phyloP scores from a whole-genome alignment of 805 yeast genomes.

The Barnettozyma botsteinii region DNA sequence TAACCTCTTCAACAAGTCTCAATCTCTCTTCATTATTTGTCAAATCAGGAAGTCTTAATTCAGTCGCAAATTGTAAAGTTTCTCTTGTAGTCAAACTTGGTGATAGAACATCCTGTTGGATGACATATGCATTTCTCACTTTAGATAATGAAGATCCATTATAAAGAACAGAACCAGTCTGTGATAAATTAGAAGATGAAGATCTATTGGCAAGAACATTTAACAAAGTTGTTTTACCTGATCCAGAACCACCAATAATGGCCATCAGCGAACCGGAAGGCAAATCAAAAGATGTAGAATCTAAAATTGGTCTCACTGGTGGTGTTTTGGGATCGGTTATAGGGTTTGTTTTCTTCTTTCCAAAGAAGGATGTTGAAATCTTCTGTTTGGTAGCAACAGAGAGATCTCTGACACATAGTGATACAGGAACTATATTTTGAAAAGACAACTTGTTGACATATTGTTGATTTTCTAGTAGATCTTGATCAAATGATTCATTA shows the following conservation, averaged over 20 bases:
- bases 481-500: background rate
- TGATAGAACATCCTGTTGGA: slow-evolving; percentile 70
- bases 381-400: slow-evolving; percentile 2
- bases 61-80: slow-evolving; percentile 67
- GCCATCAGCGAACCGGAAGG: slow-evolving; percentile 68
- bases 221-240: slow-evolving; percentile 79
- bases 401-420: slow-evolving; percentile 8
- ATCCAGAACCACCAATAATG: slow-evolving; percentile 85
- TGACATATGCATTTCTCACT: slow-evolving; percentile 50
- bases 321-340: background rate
- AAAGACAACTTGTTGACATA: slow-evolving; percentile 5
- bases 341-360: background rate
- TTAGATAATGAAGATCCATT: slow-evolving; percentile 23
- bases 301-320: slow-evolving; percentile 8
- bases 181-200: slow-evolving; percentile 33
- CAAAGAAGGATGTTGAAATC: background rate
- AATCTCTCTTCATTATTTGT: slow-evolving; percentile 36
- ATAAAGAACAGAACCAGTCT: slow-evolving; percentile 37
- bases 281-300: slow-evolving; percentile 51
- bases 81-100: slow-evolving; percentile 72
- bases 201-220: slow-evolving; percentile 57
- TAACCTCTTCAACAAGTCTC: slow-evolving; percentile 52
- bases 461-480: background rate
- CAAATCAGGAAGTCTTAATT: slow-evolving; percentile 54
- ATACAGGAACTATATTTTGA: slow-evolving; percentile 6